phyloP scores from a whole-genome alignment of 2,329 filamentous ascomycete genomes.

The Drechslera avenae region DNA sequence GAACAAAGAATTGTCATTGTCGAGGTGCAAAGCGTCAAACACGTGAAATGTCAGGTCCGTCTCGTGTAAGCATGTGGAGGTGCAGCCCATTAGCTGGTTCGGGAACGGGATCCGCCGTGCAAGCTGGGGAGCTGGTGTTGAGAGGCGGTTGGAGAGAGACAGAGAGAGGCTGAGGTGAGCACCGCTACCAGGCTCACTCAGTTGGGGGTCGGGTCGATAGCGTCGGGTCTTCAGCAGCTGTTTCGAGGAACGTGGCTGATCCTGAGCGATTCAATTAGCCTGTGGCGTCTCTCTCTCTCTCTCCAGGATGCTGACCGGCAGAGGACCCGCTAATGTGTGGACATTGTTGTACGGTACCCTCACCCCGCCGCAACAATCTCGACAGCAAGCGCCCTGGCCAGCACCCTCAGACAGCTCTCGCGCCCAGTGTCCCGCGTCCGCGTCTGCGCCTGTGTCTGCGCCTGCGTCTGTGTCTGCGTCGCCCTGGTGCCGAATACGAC shows the following conservation, averaged over 20 bases:
- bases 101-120: no score
- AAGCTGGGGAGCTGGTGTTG: no score
- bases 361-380: constrained; percentile 18
- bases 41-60: background rate
- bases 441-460: no score
- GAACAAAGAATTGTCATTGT: constrained; percentile 3
- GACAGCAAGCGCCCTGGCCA: constrained; percentile 8
- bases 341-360: background rate
- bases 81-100: no score
- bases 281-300: constrained; percentile 1
- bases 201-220: no score
- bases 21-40: background rate
- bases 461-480: background rate
- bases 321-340: constrained; percentile 11
- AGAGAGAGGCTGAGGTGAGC: no score
- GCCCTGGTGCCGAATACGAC: constrained; percentile 1
- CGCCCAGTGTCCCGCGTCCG: background rate
- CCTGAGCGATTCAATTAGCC: constrained; percentile 3
- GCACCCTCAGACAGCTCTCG: background rate
- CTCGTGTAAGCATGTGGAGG: background rate
- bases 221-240: background rate
- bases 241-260: constrained; percentile 6
- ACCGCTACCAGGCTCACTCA: background rate
- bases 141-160: no score
- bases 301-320: constrained; percentile 15